A percentile compares a stretch with the other conserved stretches of the same genome.
phyloP scores from a whole-genome alignment of 1,284 basidiomycete species.

The Anthracocystis setariae region DNA sequence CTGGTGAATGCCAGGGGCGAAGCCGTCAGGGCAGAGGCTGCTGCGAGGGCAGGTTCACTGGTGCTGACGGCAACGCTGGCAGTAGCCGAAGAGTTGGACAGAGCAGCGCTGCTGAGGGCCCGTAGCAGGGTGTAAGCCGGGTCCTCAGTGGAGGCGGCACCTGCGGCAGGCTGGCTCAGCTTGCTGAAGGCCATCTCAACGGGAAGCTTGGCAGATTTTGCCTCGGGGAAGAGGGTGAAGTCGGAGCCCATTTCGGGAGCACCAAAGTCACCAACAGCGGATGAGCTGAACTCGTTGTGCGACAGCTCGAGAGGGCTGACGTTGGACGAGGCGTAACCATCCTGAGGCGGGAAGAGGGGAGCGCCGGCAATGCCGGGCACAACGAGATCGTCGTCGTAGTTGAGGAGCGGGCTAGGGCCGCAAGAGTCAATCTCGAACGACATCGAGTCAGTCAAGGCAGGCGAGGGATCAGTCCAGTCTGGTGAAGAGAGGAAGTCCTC shows the following conservation, averaged over 20 bases:
- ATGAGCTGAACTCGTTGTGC: constrained; percentile 36
- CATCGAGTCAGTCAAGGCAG: constrained; percentile 60
- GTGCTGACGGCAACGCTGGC: constrained; percentile 20
- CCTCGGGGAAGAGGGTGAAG: constrained; percentile 56
- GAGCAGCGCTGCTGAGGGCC: constrained; percentile 47
- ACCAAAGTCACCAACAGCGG: constrained; percentile 42
- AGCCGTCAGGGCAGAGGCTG: constrained; percentile 34
- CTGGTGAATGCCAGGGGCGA: constrained; percentile 47
- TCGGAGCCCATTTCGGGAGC: constrained; percentile 41
- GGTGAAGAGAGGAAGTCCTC: constrained; percentile 61
- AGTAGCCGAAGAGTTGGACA: constrained; percentile 33
- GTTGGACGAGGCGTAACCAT: constrained; percentile 50
- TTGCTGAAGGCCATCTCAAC: constrained; percentile 56
- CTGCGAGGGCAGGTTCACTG: constrained; percentile 17
- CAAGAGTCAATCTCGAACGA: constrained; percentile 61
- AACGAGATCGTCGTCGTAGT: constrained; percentile 50
- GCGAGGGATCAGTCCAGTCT: constrained; percentile 62
- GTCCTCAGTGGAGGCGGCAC: constrained; percentile 33
- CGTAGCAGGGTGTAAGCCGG: constrained; percentile 49
- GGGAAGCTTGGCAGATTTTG: constrained; percentile 28
- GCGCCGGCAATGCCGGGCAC: constrained; percentile 59
- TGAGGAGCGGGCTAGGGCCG: constrained; percentile 60
- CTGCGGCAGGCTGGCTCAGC: constrained; percentile 37
- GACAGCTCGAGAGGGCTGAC: constrained; percentile 44
- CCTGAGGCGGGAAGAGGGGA: constrained; percentile 40